Conservation (phyloP, 345 rosid species). For the Punica granatum region DNA sequence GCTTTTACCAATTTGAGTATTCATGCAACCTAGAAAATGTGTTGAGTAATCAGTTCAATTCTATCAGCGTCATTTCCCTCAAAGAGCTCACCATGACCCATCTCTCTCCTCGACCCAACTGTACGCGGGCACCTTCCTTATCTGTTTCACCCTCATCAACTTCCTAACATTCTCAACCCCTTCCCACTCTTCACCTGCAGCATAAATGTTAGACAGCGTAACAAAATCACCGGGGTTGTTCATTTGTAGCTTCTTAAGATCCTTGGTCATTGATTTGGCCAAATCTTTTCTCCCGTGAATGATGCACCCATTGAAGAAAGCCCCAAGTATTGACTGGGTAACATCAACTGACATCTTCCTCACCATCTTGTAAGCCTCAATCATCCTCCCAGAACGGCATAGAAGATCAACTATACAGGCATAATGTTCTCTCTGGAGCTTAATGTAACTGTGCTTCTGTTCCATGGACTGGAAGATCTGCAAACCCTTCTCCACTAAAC, state of each 20-base stretch:
- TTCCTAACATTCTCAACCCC: slow-evolving; percentile 38
- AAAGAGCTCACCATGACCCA: not conserved
- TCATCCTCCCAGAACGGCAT: slow-evolving; percentile 46
- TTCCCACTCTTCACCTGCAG: slow-evolving; percentile 33
- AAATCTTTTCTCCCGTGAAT: slow-evolving; percentile 36
- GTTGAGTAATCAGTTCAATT: not conserved
- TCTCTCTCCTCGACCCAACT: slow-evolving; percentile 26
- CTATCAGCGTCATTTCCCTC: not conserved
- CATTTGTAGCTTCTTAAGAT: slow-evolving; percentile 22
- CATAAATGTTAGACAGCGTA: slow-evolving; percentile 37
- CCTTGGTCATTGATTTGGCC: slow-evolving; percentile 23
- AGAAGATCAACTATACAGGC: slow-evolving; percentile 52
- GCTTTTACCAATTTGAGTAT: no score
- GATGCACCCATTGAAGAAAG: slow-evolving; percentile 40
- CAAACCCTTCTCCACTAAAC: slow-evolving; percentile 35
- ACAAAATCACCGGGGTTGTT: slow-evolving; percentile 33
- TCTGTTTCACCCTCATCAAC: slow-evolving; percentile 29
- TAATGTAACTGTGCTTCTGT: slow-evolving; percentile 14
- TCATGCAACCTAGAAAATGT: no score
- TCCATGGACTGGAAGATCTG: slow-evolving; percentile 35
- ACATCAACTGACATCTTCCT: slow-evolving; percentile 20
- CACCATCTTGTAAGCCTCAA: slow-evolving; percentile 33
- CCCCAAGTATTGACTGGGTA: slow-evolving; percentile 37
- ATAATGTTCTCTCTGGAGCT: slow-evolving; percentile 32
- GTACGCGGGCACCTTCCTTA: slow-evolving; percentile 34